Base-by-base conservation (phyloP, 495 filamentous ascomycete species). In the Sphaerosporella brunnea region DNA sequence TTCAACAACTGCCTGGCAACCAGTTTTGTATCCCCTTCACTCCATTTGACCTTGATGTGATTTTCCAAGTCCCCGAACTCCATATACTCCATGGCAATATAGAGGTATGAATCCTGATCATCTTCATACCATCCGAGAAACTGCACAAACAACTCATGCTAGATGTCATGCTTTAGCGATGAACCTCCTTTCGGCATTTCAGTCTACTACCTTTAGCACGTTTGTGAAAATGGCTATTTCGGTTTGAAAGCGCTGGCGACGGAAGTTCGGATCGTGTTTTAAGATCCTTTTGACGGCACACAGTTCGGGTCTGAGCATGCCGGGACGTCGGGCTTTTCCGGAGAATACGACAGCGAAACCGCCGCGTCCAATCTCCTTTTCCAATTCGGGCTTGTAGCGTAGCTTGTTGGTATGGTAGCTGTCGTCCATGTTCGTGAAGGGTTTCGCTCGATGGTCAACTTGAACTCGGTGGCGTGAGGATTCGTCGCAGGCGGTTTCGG, bases 31-130 rank as follows among this genome's bases (percentile, higher is more conserved):
- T 49, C 46, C 1, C 20, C 36, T 20, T 49, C 46, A 21, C 18
- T 26, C 19, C 41, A 44, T 44, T 30, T 44, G 41, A 44, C 7
- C 13, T 26, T 21, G 24, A 49, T 49, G 35, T 43, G 24, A 11
- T 15, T 20, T 41, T 15, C 36, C 20, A 49, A 20, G 35, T 49
- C 46, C 2, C 46, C 35, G 15, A 23, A 26, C 25, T 41, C 34
- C n/a, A 51, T 19, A 26, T 49, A 51, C 23, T 51, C 49, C 44
- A 51, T 49, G 10, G 49, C 26, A 20, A 51, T 32, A n/a, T n/a
- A n/a, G n/a, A n/a, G n/a, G 44, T 47, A 51, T 19, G 36, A 42
- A n/a, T 49, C n/a, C 16, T 49, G 16, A 9, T 39, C 21, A 26
- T 26, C 24, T 26, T 49, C 36, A 41, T 44, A 46, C 47, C 47